Evolutionary conservation across 1,139 yeast genomes (phyloP), one percentile per base, ranked within the genome.

Genomic region (Hyphopichia wangnamkhiaoensis): DNA sequence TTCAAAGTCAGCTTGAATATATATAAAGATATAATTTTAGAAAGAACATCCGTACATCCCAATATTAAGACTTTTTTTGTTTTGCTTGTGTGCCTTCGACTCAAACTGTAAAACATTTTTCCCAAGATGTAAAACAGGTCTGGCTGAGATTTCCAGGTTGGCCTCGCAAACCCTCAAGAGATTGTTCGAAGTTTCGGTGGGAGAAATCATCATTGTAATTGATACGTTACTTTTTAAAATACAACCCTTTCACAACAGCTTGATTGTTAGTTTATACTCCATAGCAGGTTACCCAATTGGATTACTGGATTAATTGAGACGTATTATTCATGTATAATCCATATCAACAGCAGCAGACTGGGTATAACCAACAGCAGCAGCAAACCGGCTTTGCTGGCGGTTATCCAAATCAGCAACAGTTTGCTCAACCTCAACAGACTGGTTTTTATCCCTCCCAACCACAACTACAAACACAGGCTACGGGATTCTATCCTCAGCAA

Each of bases 271-370:
- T 12, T 9, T 13, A 3, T 14, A n/a, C 4, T 14, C 4, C 16
- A 13, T 26, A 6, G 9, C 10, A 21, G 10, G 10, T 6, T 21
- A 21, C 24, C 6, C 24, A 21, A 10, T 21, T 13, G 15, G 29
- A 14, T 17, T 14, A 26, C 12, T 26, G 29, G 13, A 9, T 26
- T 7, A n/a, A 3, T 26, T 26, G 29, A 17, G 9, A 14, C 15
- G 12, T 37, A 28, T 37, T 38, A 15, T 23, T 42, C 36, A 71
- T 72, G 78, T 71, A 68, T 53, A 72, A 71, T 52, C 75, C 72
- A 47, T 70, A 70, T 51, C 75, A 69, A 46, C 65, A 58, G 47
- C 59, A 48, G 48, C 57, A 50, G 38, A 48, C 48, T 41, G 71
- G 71, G 39, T 66, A 52, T 55, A 60, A 56, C 46, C 35, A 31